Evolutionary conservation across 768 basidiomycete species (phyloP).

Genomic region (Tulasnella calospora): DNA sequence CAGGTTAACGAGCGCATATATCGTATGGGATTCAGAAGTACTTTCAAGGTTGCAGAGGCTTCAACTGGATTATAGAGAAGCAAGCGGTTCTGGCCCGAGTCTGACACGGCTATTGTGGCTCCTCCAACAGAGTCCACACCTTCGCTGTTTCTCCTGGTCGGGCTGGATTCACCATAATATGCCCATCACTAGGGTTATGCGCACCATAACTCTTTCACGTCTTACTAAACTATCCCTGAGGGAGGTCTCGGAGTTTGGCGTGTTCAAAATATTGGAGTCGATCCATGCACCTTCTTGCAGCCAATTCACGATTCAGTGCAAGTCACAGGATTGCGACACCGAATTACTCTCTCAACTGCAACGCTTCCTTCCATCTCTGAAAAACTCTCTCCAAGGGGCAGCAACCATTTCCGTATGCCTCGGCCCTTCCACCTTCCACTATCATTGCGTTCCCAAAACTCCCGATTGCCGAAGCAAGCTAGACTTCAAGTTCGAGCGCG

Average conservation of each 20-base stretch:
- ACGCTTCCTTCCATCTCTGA: not conserved
- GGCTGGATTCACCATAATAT: not conserved
- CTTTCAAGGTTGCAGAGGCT: not conserved
- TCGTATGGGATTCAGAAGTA: not conserved
- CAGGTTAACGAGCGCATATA: not conserved
- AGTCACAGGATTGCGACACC: not conserved
- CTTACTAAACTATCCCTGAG: not conserved
- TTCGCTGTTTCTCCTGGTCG: not conserved
- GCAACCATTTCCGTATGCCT: not conserved
- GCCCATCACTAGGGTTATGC: too few species aligned
- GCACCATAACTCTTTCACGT: not conserved
- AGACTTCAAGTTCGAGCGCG: not conserved
- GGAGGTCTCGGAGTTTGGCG: not conserved
- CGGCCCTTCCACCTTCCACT: not conserved
- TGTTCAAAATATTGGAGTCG: not conserved
- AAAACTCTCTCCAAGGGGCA: not conserved
- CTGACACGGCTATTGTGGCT: not conserved
- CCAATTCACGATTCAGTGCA: not conserved
- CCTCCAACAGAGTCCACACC: not conserved
- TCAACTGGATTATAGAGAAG: not conserved
- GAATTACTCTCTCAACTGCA: not conserved
- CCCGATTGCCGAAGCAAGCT: not conserved
- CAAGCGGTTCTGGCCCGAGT: not conserved
- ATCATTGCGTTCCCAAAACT: not conserved
- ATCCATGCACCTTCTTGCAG: not conserved